phyloP scores from a whole-genome alignment of 2,329 filamentous ascomycete species.

The Venturia oleaginea region DNA sequence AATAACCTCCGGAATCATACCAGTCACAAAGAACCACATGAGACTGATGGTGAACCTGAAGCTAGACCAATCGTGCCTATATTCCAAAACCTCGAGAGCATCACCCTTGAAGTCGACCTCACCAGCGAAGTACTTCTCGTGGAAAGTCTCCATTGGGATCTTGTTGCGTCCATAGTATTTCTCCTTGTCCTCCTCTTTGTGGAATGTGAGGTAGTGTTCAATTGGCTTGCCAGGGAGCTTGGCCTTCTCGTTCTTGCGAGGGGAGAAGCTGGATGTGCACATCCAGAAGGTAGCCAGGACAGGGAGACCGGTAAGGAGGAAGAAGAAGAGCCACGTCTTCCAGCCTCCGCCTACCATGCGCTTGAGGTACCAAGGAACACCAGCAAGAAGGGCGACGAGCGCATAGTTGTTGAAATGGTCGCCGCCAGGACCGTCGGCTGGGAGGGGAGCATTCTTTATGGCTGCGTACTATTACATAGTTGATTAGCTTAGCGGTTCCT shows the following conservation, averaged over 20 bases:
- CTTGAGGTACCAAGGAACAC: conserved; percentile 69
- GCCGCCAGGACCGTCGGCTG: conserved; percentile 75
- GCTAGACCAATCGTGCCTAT: conserved; percentile 93
- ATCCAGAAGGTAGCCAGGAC: conserved; percentile 79
- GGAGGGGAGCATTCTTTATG: conserved; percentile 90
- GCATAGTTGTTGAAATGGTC: conserved; percentile 80
- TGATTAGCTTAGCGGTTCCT: conserved; percentile 21
- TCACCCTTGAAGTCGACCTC: conserved; percentile 95
- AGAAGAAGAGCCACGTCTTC: conserved; percentile 82
- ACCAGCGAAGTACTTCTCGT: conserved; percentile 95
- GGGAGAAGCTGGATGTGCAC: conserved; percentile 67
- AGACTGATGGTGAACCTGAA: conserved; percentile 82
- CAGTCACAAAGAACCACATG: conserved; percentile 80
- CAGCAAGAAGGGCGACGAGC: conserved; percentile 59
- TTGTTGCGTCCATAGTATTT: conserved; percentile 72
- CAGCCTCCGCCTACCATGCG: conserved; percentile 78
- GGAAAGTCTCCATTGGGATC: conserved; percentile 87
- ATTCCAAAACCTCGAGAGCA: conserved; percentile 78
- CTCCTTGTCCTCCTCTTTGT: conserved; percentile 47
- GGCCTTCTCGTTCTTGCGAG: conserved; percentile 88
- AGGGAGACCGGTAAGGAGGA: conserved; percentile 66
- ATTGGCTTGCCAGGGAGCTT: conserved; percentile 76
- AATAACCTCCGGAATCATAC: conserved; percentile 81
- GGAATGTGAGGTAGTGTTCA: conserved; percentile 84
- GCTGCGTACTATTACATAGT: conserved; percentile 56